phyloP scores from a whole-genome alignment of 2,329 filamentous ascomycete genomes.

The Xylaria digitata region DNA sequence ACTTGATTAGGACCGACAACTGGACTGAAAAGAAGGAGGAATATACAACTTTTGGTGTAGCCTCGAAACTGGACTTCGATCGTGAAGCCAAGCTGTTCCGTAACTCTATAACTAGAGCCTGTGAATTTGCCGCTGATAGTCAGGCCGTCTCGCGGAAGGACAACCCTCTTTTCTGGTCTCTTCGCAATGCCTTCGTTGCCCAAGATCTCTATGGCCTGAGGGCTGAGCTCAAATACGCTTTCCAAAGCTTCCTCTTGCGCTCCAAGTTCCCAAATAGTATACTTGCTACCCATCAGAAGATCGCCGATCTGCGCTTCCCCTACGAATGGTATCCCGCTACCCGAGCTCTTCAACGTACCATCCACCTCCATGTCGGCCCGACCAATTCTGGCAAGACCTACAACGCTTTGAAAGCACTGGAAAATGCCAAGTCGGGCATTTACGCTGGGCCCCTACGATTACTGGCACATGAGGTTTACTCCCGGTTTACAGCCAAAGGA shows the following conservation, averaged over 20 bases:
- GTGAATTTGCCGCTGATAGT: slow-evolving; percentile 55
- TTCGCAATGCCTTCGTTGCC: slow-evolving; percentile 70
- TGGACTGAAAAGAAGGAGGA: slow-evolving; percentile 45
- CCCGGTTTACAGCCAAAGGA: slow-evolving; percentile 83
- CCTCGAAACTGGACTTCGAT: slow-evolving; percentile 56
- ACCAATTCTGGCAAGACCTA: slow-evolving; percentile 99
- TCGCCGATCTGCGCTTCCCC: slow-evolving; percentile 89
- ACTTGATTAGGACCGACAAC: slow-evolving; percentile 49
- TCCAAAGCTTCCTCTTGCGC: slow-evolving; percentile 73
- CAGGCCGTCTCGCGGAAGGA: slow-evolving; percentile 53
- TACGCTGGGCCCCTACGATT: slow-evolving; percentile 92
- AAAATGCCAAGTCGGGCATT: slow-evolving; percentile 79
- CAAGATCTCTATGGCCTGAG: slow-evolving; percentile 63
- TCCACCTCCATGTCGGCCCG: slow-evolving; percentile 94
- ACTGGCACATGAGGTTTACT: slow-evolving; percentile 93
- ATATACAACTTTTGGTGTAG: slow-evolving; percentile 52
- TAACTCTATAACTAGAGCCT: slow-evolving; percentile 57
- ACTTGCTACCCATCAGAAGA: slow-evolving; percentile 67
- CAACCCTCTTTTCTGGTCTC: slow-evolving; percentile 67
- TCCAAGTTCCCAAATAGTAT: slow-evolving; percentile 66
- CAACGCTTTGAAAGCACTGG: slow-evolving; percentile 85
- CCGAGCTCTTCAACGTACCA: slow-evolving; percentile 79
- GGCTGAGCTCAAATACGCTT: slow-evolving; percentile 73
- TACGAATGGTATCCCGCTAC: slow-evolving; percentile 93
- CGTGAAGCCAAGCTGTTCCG: slow-evolving; percentile 60